phyloP scores from a whole-genome alignment of 306 rosid genomes.

The Begonia loranthoides region DNA sequence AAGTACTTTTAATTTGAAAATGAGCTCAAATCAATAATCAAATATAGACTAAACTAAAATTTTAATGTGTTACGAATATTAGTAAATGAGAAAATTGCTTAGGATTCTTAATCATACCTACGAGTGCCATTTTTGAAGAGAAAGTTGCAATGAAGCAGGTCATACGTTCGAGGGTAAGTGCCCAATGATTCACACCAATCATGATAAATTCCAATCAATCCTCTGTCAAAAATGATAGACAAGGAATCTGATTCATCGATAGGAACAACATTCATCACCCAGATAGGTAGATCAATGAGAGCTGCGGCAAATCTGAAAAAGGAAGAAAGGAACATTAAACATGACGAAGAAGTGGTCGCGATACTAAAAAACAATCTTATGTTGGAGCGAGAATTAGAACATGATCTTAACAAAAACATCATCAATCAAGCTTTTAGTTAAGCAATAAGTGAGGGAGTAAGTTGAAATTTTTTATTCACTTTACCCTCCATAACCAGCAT shows the following conservation, averaged over 20 bases:
- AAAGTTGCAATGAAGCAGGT: constrained; percentile 72
- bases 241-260: constrained; percentile 60
- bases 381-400: background rate
- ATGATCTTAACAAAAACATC: background rate
- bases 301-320: constrained; percentile 79
- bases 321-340: constrained; percentile 3
- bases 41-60: no score
- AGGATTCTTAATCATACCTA: constrained; percentile 30
- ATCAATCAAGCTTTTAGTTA: background rate
- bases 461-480: background rate
- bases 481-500: constrained; percentile 98
- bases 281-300: constrained; percentile 52
- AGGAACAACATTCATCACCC: constrained; percentile 91
- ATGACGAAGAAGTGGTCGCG: background rate
- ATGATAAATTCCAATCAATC: constrained; percentile 80
- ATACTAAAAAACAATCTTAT: background rate
- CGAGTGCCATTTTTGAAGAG: constrained; percentile 39
- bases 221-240: constrained; percentile 56
- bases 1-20: background rate
- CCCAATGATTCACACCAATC: constrained; percentile 95
- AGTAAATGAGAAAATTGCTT: no score
- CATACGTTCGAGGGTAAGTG: constrained; percentile 83
- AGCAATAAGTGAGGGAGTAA: background rate
- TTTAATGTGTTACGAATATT: no score
- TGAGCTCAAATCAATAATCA: no score